A percentile compares a stretch with the other conserved stretches of the same genome.
These are phyloP conservation scores for Leccinum obscurum DNA, from an alignment of 768 basidiomycete species.

Conservation along the genomic window DNA sequence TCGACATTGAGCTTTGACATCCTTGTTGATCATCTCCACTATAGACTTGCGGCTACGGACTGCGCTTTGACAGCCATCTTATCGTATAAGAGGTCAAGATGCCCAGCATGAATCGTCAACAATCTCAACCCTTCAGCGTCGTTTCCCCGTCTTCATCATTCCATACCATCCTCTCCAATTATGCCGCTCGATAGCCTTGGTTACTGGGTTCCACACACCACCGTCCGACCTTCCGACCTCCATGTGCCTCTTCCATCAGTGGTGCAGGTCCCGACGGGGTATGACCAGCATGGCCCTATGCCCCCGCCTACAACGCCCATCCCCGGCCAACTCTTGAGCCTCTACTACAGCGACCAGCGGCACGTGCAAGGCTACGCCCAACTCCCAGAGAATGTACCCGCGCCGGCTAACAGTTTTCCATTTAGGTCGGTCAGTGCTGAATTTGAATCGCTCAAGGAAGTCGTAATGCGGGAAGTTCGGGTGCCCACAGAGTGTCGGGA, in stretches of 20 bases:
- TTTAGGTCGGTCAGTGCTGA: neutral
- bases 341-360: neutral
- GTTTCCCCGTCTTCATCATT: neutral
- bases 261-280: neutral
- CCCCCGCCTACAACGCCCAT: neutral
- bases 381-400: neutral
- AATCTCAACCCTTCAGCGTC: neutral
- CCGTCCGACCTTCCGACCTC: constrained; percentile 8
- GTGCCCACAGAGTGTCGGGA: neutral
- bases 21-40: constrained; percentile 4
- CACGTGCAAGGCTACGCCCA: neutral
- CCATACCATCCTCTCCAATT: neutral
- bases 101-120: neutral
- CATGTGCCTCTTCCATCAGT: neutral
- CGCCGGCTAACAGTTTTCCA: neutral
- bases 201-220: constrained; percentile 6
- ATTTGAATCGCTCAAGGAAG: neutral
- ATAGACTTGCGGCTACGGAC: neutral
- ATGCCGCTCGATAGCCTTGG: constrained; percentile 6
- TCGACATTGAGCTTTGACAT: constrained; percentile 5
- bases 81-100: constrained; percentile 7
- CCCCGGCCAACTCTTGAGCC: constrained; percentile 10
- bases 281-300: neutral
- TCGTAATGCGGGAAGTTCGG: neutral
- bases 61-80: constrained; percentile 1